phyloP scores from a whole-genome alignment of 768 basidiomycete species.

The Lactifluus echinatus region DNA sequence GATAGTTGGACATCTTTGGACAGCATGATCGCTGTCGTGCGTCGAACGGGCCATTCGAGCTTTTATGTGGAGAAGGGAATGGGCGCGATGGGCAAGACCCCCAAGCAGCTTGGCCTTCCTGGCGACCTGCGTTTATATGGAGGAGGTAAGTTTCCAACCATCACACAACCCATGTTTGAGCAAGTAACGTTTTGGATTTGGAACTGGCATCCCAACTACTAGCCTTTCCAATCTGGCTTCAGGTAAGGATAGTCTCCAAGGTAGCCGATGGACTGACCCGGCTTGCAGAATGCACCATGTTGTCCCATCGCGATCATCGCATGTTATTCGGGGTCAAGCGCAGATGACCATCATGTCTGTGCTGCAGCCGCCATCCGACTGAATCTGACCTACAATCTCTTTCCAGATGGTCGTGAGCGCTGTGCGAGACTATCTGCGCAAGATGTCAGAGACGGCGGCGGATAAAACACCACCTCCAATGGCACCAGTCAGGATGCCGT shows the following conservation, averaged over 20 bases:
- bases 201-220: constrained; percentile 1
- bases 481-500: constrained; percentile 19
- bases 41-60: constrained; percentile 74
- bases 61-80: constrained; percentile 84
- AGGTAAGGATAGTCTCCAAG: constrained; percentile 36
- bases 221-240: constrained; percentile 84
- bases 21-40: constrained; percentile 72
- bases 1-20: constrained; percentile 76
- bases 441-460: constrained; percentile 32
- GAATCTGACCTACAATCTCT: not conserved
- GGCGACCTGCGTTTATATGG: constrained; percentile 59
- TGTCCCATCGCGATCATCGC: constrained; percentile 74
- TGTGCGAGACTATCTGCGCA: constrained; percentile 62
- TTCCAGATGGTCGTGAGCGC: constrained; percentile 53
- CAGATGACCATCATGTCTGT: constrained; percentile 70
- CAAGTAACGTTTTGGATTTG: not conserved
- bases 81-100: constrained; percentile 72
- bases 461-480: constrained; percentile 14
- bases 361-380: not conserved
- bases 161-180: not conserved
- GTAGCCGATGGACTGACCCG: not conserved
- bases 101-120: constrained; percentile 62
- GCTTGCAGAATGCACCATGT: constrained; percentile 61
- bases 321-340: constrained; percentile 73
- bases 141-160: constrained; percentile 49